phyloP scores from a whole-genome alignment of 257 asterid species.

The Lycium barbarum region DNA sequence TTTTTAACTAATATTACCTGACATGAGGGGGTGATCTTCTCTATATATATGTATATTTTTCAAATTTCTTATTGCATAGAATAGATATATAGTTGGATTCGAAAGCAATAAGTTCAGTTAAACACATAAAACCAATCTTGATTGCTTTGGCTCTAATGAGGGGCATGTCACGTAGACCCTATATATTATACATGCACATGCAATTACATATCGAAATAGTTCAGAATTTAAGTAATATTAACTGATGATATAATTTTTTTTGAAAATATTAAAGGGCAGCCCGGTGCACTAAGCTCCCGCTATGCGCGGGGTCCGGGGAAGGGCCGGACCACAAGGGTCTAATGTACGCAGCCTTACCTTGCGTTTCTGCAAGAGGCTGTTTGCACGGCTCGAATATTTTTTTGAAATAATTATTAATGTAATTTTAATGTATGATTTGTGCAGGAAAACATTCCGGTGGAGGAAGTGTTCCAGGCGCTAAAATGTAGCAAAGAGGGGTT shows the following conservation, averaged over 20 bases:
- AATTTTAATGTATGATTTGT: neutral
- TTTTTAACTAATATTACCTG: neutral
- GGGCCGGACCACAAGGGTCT: no score
- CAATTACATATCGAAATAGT: neutral
- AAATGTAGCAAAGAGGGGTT: slow-evolving; percentile 71
- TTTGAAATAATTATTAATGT: no score
- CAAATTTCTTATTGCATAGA: neutral
- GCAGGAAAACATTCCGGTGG: slow-evolving; percentile 74
- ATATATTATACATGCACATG: neutral
- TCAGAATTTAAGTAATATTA: neutral
- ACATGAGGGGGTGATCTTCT: neutral
- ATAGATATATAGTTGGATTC: neutral
- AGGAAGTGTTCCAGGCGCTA: slow-evolving; percentile 69
- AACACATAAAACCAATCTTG: no score
- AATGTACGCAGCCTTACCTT: no score
- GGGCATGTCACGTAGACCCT: neutral
- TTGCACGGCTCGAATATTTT: no score
- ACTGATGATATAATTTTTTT: neutral
- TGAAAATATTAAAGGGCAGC: no score
- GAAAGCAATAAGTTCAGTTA: no score
- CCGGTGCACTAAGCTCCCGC: no score
- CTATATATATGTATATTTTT: neutral
- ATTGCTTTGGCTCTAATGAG: neutral
- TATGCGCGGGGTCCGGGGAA: no score
- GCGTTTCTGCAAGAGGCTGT: no score